These are phyloP conservation scores for Arachnopeziza araneosa DNA, from an alignment of 2,329 filamentous ascomycete species.

Conservation along the genomic window DNA sequence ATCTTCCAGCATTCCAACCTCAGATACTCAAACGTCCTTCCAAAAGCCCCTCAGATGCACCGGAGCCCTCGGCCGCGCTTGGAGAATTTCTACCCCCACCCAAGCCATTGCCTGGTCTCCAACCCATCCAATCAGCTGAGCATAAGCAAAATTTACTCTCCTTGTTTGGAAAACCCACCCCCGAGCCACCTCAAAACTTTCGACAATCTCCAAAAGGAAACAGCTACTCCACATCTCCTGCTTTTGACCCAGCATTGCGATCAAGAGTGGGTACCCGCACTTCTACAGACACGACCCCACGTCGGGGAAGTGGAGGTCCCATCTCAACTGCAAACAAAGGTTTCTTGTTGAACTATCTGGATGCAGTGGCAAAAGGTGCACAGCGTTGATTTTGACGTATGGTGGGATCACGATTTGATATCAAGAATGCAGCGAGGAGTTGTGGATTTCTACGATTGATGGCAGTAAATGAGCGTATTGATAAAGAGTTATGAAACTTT, in stretches of 20 bases:
- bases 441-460: background rate
- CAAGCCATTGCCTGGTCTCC: background rate
- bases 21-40: slow-evolving; percentile 46
- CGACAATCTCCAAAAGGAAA: background rate
- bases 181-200: slow-evolving; percentile 5
- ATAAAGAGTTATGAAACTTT: background rate
- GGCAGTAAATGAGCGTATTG: background rate
- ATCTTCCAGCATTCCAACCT: slow-evolving; percentile 39
- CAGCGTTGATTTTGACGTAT: background rate
- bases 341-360: slow-evolving; percentile 71
- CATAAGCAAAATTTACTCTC: slow-evolving; percentile 39
- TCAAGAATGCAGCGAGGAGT: background rate
- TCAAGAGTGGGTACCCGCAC: slow-evolving; percentile 28
- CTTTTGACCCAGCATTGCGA: slow-evolving; percentile 13
- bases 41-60: slow-evolving; percentile 11
- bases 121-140: slow-evolving; percentile 36
- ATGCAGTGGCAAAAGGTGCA: slow-evolving; percentile 36
- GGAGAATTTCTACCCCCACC: background rate
- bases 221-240: slow-evolving; percentile 7
- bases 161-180: slow-evolving; percentile 24
- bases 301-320: slow-evolving; percentile 46
- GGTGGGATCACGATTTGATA: background rate
- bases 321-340: slow-evolving; percentile 67
- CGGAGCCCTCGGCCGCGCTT: background rate
- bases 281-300: slow-evolving; percentile 24